Conservation (phyloP, 495 filamentous ascomycete species). For the Penicillium salamii region DNA sequence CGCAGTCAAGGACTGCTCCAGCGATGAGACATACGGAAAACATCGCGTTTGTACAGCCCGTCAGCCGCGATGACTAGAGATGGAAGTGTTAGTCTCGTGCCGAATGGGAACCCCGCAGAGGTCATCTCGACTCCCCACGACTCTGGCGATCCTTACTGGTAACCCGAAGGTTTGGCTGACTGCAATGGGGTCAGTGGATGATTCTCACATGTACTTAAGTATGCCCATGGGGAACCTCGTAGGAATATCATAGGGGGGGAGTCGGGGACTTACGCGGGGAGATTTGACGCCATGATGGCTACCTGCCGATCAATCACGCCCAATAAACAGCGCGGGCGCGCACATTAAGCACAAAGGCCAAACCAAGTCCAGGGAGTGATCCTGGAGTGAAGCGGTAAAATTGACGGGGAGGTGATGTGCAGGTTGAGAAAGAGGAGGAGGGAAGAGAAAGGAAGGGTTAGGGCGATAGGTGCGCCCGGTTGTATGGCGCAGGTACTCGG, state of each 20-base stretch:
- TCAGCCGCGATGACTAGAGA: constrained; percentile 90
- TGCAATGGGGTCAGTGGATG: constrained; percentile 33
- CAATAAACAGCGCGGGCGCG: constrained; percentile 36
- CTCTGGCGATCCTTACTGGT: constrained; percentile 51
- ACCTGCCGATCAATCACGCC: constrained; percentile 45
- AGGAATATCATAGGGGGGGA: too few species aligned
- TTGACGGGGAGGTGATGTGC: constrained; percentile 12
- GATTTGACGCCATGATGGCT: constrained; percentile 56
- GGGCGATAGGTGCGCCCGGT: constrained; percentile 8
- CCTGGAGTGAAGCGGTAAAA: constrained; percentile 7
- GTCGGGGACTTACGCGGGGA: constrained; percentile 51
- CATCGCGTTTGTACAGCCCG: constrained; percentile 97
- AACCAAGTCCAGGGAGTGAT: constrained; percentile 14
- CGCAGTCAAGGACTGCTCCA: constrained; percentile 3
- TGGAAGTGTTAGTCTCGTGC: constrained; percentile 21
- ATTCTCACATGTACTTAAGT: constrained; percentile 18
- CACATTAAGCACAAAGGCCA: constrained; percentile 35
- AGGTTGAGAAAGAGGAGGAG: constrained; percentile 21
- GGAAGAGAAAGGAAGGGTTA: constrained; percentile 22
- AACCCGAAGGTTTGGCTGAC: constrained; percentile 60
- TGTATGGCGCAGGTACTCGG: constrained; percentile 21
- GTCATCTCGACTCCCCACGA: constrained; percentile 11
- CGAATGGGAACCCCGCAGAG: constrained; percentile 20
- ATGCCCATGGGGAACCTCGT: too few species aligned
- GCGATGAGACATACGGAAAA: constrained; percentile 68